Evolutionary conservation across 2,329 filamentous ascomycete species (phyloP).

Genomic region (Xylariaceae sp.): DNA sequence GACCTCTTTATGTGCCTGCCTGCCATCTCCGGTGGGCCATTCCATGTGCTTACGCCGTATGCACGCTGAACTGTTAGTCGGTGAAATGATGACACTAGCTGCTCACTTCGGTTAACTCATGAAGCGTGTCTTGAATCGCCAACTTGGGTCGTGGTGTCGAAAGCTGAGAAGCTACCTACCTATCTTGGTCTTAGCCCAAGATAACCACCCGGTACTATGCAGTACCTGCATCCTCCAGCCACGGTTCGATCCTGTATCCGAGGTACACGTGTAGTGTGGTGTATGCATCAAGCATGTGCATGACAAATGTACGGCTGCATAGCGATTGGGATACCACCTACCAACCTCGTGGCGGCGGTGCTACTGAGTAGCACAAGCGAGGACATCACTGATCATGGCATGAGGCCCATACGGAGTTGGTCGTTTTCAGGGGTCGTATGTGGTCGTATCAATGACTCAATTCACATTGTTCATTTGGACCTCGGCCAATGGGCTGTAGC

Average conservation of each 20-base stretch:
- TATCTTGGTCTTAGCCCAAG: slow-evolving; percentile 21
- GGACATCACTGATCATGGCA: too few species aligned
- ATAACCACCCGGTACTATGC: slow-evolving; percentile 12
- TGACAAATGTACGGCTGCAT: too few species aligned
- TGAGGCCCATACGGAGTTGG: background rate
- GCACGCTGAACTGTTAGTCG: background rate
- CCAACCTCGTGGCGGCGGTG: too few species aligned
- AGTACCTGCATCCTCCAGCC: background rate
- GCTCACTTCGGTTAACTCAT: slow-evolving; percentile 14
- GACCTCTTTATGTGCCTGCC: slow-evolving; percentile 7
- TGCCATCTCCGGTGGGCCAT: background rate
- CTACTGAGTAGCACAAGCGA: too few species aligned
- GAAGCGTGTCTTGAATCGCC: background rate
- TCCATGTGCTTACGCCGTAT: background rate
- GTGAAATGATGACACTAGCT: slow-evolving; percentile 3
- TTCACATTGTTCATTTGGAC: background rate
- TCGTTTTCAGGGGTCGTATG: background rate
- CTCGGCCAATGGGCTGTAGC: too few species aligned
- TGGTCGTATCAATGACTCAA: background rate
- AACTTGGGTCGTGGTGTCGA: background rate
- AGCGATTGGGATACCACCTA: background rate
- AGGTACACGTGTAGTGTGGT: background rate
- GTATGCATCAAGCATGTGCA: too few species aligned
- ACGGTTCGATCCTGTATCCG: background rate
- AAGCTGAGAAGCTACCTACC: slow-evolving; percentile 38